Base-by-base conservation (phyloP, 2,329 filamentous ascomycete genomes). In the Gliomastix tumulicola region DNA sequence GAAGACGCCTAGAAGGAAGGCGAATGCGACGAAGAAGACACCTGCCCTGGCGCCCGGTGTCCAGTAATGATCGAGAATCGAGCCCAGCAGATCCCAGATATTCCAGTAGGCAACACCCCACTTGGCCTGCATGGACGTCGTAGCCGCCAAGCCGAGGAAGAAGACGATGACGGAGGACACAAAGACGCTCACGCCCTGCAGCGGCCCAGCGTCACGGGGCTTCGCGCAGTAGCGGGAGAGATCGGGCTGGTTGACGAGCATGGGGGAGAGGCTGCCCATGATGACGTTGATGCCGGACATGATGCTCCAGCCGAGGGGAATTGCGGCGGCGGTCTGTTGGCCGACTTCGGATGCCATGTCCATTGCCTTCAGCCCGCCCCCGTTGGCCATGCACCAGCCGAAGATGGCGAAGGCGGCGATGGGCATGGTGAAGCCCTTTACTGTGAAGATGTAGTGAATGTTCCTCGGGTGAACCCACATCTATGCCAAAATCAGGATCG, bases 221-320 rank as follows among this genome's bases (percentile, higher is more conserved):
- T 47, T 50, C 30, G 48, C 49, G 36, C 50, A 54, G 41, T 62
- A 62, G 6, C 59, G 49, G 10, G 59, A 50, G 10, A 62, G 45
- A 40, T 62, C 58, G 12, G 59, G 57, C 23, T 61, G 57, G 30
- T 54, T 61, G 12, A 61, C 54, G 15, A 60, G 43, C 42, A 60
- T 47, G 6, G 54, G 55, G 6, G 49, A 58, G 21, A 55, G 52
- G 12, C 46, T 49, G 8, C 60, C 59, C 47, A 65, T 53, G 38
- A 62, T 54, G 35, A 54, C 49, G 44, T 62, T 64, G 40, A 65
- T 56, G 28, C 58, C 60, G 13, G 45, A 44, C 42, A 63, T 54
- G 36, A 63, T 49, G 32, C 51, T 47, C 60, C 60, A 64, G 21
- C 57, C 60, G 1, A 61, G 51, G 10, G 53, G 45, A 1, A 48